phyloP scores from a whole-genome alignment of 2,329 filamentous ascomycete species.

The Cladosporium sp. region DNA sequence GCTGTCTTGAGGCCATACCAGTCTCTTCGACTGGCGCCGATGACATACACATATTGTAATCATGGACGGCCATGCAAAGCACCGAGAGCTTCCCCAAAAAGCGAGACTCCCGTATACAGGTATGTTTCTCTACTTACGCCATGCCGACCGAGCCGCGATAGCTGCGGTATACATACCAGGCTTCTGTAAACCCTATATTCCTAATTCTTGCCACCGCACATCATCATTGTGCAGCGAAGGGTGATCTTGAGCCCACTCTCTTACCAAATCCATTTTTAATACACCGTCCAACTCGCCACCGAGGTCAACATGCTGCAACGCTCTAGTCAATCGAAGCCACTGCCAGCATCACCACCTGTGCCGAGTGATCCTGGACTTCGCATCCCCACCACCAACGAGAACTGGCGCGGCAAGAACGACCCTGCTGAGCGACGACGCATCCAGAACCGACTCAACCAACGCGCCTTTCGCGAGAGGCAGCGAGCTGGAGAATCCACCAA shows the following conservation, averaged over 20 bases:
- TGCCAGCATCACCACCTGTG: neutral
- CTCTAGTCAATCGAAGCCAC: neutral
- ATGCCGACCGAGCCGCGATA: no score
- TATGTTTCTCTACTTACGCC: neutral
- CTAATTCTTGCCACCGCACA: neutral
- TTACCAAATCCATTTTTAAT: neutral
- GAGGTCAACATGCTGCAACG: neutral
- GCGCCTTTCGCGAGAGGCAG: conserved; percentile 28
- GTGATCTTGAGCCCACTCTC: neutral
- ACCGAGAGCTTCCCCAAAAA: neutral
- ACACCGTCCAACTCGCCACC: neutral
- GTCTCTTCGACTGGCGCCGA: neutral
- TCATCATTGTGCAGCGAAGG: neutral
- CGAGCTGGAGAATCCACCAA: conserved; percentile 23
- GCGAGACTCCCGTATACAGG: neutral
- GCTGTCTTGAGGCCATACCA: conserved; percentile 1
- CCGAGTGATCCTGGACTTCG: conserved; percentile 4
- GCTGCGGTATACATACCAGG: no score
- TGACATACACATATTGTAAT: conserved; percentile 6
- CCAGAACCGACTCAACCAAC: conserved; percentile 28
- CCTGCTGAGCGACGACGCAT: conserved; percentile 26
- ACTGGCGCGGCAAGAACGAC: conserved; percentile 28
- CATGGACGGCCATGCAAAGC: neutral
- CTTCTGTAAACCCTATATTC: no score
- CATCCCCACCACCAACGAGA: conserved; percentile 21